These are phyloP conservation scores for Brassica balearica DNA, from an alignment of 441 rosid species.

Conservation along the genomic window DNA sequence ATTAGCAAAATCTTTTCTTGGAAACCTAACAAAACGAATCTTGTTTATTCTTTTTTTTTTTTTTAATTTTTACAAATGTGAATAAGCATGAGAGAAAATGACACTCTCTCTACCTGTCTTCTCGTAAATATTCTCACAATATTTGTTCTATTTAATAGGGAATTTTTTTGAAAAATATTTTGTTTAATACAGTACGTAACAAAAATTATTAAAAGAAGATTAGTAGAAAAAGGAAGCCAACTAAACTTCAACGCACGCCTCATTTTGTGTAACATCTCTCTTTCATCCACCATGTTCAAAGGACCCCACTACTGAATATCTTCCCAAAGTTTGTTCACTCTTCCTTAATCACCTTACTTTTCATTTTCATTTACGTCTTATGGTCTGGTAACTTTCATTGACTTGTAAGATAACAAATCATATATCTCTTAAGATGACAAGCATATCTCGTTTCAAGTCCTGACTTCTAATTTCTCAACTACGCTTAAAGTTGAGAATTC, in stretches of 20 bases:
- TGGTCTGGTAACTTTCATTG: not conserved
- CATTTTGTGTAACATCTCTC: not conserved
- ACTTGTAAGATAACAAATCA: not conserved
- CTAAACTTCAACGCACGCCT: not conserved
- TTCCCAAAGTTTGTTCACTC: not conserved
- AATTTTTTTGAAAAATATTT: not conserved
- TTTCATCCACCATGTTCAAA: not conserved
- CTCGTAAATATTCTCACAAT: not conserved
- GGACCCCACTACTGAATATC: not conserved
- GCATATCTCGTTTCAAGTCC: not conserved
- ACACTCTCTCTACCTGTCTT: not conserved
- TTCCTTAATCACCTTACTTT: too few species aligned
- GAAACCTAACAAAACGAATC: not conserved
- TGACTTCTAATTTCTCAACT: not conserved
- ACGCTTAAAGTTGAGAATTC: not conserved
- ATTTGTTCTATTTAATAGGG: not conserved
- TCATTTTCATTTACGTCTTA: not conserved
- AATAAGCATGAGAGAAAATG: not conserved
- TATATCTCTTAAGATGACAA: not conserved
- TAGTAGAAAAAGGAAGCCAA: not conserved
- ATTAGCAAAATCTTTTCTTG: not conserved
- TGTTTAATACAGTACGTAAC: not conserved
- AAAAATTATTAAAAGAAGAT: not conserved
- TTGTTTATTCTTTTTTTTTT: not conserved
- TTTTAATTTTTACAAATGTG: too few species aligned